phyloP scores from a whole-genome alignment of 495 filamentous ascomycete genomes.

The Podospora didyma region DNA sequence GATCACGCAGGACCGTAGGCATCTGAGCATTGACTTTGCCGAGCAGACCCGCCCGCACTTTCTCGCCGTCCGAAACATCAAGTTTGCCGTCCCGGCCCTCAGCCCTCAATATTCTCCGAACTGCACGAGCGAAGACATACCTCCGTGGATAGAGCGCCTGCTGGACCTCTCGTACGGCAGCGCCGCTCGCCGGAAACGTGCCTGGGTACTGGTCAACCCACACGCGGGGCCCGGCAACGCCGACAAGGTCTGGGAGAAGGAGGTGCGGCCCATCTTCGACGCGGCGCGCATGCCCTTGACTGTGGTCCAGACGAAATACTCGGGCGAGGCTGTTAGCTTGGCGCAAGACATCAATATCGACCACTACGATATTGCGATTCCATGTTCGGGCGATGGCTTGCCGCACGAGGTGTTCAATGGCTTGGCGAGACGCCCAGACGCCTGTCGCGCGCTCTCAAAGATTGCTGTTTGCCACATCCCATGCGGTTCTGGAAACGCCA shows the following conservation, averaged over 20 bases:
- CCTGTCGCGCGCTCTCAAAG: slow-evolving; percentile 65
- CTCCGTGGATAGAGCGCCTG: slow-evolving; percentile 59
- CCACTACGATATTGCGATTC: slow-evolving; percentile 75
- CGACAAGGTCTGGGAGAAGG: slow-evolving; percentile 63
- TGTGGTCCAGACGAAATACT: slow-evolving; percentile 66
- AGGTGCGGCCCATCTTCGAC: slow-evolving; percentile 78
- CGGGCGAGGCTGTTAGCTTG: slow-evolving; percentile 76
- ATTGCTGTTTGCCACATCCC: slow-evolving; percentile 88
- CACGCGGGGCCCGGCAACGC: slow-evolving; percentile 82
- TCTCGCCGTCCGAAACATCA: slow-evolving; percentile 19
- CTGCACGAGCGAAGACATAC: slow-evolving; percentile 45
- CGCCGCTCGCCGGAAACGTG: slow-evolving; percentile 63
- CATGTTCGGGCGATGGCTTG: slow-evolving; percentile 89
- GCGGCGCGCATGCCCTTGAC: slow-evolving; percentile 76
- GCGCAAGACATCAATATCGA: slow-evolving; percentile 74
- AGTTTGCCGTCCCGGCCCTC: slow-evolving; percentile 17
- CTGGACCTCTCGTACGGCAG: slow-evolving; percentile 66
- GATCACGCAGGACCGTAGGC: slow-evolving; percentile 43
- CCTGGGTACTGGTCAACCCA: slow-evolving; percentile 88
- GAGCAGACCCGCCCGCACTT: slow-evolving; percentile 21
- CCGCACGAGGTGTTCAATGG: slow-evolving; percentile 96
- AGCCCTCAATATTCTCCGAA: neutral
- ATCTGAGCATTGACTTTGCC: slow-evolving; percentile 76
- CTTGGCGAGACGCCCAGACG: slow-evolving; percentile 69
- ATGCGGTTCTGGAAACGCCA: slow-evolving; percentile 89